These are phyloP conservation scores for Ophiostoma perfectum DNA, from an alignment of 2,329 filamentous ascomycete species.

Conservation along the genomic window DNA sequence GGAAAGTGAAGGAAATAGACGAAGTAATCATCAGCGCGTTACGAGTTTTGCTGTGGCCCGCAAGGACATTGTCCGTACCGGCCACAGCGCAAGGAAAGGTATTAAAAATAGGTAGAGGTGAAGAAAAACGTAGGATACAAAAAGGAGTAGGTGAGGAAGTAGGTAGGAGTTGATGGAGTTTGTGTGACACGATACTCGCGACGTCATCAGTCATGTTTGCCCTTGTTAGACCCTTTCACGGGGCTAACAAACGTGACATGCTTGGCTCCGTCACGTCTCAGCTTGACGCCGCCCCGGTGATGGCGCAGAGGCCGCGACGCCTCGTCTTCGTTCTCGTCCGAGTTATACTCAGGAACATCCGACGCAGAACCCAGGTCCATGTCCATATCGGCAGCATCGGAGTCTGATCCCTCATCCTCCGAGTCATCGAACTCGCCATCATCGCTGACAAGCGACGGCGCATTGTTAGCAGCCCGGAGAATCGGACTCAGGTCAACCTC, in stretches of 20 bases:
- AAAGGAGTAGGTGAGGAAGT: constrained; percentile 13
- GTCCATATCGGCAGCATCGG: constrained; percentile 51
- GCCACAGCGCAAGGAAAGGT: background rate
- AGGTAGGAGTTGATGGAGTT: no score
- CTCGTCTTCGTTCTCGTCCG: constrained; percentile 49
- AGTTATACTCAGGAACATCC: constrained; percentile 57
- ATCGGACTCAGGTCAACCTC: constrained; percentile 63
- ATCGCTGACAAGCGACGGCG: constrained; percentile 73
- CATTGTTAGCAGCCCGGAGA: constrained; percentile 66
- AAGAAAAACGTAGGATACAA: constrained; percentile 19
- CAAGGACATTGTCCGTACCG: background rate
- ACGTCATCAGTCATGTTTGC: constrained; percentile 32
- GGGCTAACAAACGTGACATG: constrained; percentile 53
- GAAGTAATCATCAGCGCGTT: constrained; percentile 16
- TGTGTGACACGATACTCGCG: background rate
- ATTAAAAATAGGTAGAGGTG: constrained; percentile 18
- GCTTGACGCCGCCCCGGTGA: constrained; percentile 41
- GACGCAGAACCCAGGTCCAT: constrained; percentile 47
- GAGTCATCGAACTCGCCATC: constrained; percentile 73
- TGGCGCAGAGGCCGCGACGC: constrained; percentile 40
- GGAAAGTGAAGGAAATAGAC: constrained; percentile 1
- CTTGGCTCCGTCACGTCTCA: constrained; percentile 51
- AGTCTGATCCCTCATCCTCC: constrained; percentile 59
- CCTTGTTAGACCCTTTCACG: constrained; percentile 39
- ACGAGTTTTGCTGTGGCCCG: background rate